A percentile compares a stretch with the other conserved stretches of the same genome.
Conservation (phyloP, 306 rosid species). For the Echinosophora koreensis region DNA sequence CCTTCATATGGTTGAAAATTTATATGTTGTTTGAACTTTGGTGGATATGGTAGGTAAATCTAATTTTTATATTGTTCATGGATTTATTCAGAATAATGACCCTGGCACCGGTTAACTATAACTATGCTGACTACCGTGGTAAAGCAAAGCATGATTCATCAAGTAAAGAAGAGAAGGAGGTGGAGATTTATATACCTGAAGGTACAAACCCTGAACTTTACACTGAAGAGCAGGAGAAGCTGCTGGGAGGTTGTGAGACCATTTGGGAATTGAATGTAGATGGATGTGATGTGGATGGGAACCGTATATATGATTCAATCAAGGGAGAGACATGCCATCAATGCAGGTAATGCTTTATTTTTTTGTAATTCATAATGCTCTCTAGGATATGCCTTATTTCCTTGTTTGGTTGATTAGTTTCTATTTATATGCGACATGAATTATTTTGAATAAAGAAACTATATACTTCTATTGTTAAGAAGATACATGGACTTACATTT, state of each 20-base stretch:
- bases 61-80: conserved; percentile 26
- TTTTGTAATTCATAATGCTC: background rate
- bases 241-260: conserved; percentile 68
- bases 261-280: conserved; percentile 75
- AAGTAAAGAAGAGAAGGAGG: conserved; percentile 25
- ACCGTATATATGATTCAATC: conserved; percentile 65
- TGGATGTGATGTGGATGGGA: conserved; percentile 73
- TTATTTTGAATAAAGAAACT: conserved; percentile 10
- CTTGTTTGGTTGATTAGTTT: conserved; percentile 22
- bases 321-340: conserved; percentile 85
- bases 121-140: conserved; percentile 45
- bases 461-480: conserved; percentile 35
- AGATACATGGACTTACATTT: background rate
- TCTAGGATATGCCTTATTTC: background rate
- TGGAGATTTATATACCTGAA: conserved; percentile 57
- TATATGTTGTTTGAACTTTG: conserved; percentile 24
- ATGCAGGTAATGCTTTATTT: conserved; percentile 63
- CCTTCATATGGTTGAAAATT: conserved; percentile 6
- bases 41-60: conserved; percentile 7
- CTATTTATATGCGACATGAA: background rate
- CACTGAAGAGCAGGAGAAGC: conserved; percentile 71
- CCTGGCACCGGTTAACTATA: conserved; percentile 62
- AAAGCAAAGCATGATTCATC: conserved; percentile 16
- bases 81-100: conserved; percentile 63
- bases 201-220: conserved; percentile 79